Base-by-base conservation (phyloP, 805 yeast species). In the Yamadazyma akitaensis region DNA sequence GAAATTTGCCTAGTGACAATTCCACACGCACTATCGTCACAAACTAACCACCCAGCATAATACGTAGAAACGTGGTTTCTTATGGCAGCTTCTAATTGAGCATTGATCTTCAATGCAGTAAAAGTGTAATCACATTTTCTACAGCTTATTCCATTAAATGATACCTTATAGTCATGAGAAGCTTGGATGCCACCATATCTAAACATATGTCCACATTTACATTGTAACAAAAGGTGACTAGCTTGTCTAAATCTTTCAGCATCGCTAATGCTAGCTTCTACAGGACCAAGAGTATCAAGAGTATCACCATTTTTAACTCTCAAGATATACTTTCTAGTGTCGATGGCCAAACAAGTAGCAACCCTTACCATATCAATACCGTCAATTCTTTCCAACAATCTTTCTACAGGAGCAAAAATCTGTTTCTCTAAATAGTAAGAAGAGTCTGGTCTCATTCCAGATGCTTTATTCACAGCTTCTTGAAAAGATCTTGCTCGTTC, bases 11-110 rank as follows among this genome's bases (percentile, higher is more conserved):
- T 76, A 0, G 97, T 91, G 13, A 75, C 74, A 44, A 80, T 72
- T 1, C 86, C 88, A 68, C 98, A 92, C 1, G 94, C 77, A 5
- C 81, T 61, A 57, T 94, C 97, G 62, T 87, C 95, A 69, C 99
- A 94, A 0, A 64, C 67, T 39, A 90, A 68, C 88, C 94, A 82
- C 4, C 91, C 92, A n/a, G 87, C 82, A 62, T 94, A 94, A 63
- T 91, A 94, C 28, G 74, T 61, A 0, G 90, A 75, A 42, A 92
- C 82, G 53, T 82, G 86, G 5, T 72, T 65, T 46, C 97, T 74
- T 21, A 92, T 77, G 40, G 80, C 70, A n/a, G 70, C 62, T 62
- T 91, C 97, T 39, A 94, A 64, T 62, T 90, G 97, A 10, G 84
- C 65, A 6, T 84, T 79, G 17, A 92, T 57, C 36, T 77, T 75